Evolutionary conservation across 352 stramenopile species (phyloP), one percentile per base, ranked within the genome.

Genomic region (Aphanomyces euteiches): DNA sequence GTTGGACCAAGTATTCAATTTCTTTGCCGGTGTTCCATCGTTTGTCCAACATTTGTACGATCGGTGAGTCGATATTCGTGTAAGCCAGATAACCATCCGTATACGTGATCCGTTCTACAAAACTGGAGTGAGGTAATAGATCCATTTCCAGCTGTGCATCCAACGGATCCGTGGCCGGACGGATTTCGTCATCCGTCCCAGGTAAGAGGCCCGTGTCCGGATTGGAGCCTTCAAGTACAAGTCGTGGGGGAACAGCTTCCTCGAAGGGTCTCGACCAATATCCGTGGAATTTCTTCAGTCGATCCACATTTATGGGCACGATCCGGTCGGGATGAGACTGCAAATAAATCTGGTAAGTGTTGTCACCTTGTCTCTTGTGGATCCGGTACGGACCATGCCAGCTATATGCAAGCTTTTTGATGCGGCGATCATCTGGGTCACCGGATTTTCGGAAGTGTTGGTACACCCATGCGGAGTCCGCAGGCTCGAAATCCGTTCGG

Each of bases 331-430:
- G 45, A 53, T 53, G 45, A 2, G 45, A n/a, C n/a, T n/a, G n/a
- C n/a, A 53, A 19, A 19, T 53, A 53, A 19, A 53, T 53, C 13
- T 19, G 45, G 45, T n/a, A 53, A 15, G 45, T 53, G n/a, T 53
- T 53, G 13, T 53, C 45, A 53, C 45, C 45, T 2, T 53, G 45
- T n/a, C 45, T 15, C 13, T 15, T n/a, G n/a, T 53, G 45, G 45
- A 53, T 53, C 13, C 45, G 45, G 45, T 53, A 53, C 45, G 45
- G 45, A 53, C 45, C 45, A 19, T 53, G n/a, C 45, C 45, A 53
- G n/a, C n/a, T n/a, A 19, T 19, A 53, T n/a, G 1, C 45, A 19
- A 53, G 45, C 45, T 53, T 53, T 19, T 53, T 53, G 45, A 53
- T 53, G 2, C 13, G 45, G 13, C n/a, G 13, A 53, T 53, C 45